Conservation (phyloP, 176 grass and related monocot genomes). For the Triticum aestivum region IWGSC_CS_RefSeq_v2.1 NC_057811.1:459037019-459037518, state of each 20-base stretch:
- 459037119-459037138: constrained; percentile 21
- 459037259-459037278: constrained; percentile 93
- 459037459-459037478: constrained; percentile 81
- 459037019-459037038: constrained; percentile 99
- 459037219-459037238: constrained; percentile 69
- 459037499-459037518: constrained; percentile 42
- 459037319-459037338: constrained; percentile 20
- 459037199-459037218: constrained; percentile 87
- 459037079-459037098: constrained; percentile 96
- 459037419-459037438: constrained; percentile 84
- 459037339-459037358: constrained; percentile 3
- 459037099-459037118: constrained; percentile 56
- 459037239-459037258: constrained; percentile 91
- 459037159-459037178: constrained; percentile 35
- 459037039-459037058: constrained; percentile 97
- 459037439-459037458: constrained; percentile 79
- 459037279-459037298: constrained; percentile 51
- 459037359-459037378: constrained; percentile 82
- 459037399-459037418: constrained; percentile 80
- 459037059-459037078: constrained; percentile 89
- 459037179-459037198: constrained; percentile 90
- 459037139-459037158: constrained; percentile 19
- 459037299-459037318: constrained; percentile 24
- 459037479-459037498: constrained; percentile 61
- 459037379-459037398: constrained; percentile 89